These are phyloP conservation scores for Begonia fuchsioides DNA, from an alignment of 306 rosid genomes.

Conservation along the genomic window DNA sequence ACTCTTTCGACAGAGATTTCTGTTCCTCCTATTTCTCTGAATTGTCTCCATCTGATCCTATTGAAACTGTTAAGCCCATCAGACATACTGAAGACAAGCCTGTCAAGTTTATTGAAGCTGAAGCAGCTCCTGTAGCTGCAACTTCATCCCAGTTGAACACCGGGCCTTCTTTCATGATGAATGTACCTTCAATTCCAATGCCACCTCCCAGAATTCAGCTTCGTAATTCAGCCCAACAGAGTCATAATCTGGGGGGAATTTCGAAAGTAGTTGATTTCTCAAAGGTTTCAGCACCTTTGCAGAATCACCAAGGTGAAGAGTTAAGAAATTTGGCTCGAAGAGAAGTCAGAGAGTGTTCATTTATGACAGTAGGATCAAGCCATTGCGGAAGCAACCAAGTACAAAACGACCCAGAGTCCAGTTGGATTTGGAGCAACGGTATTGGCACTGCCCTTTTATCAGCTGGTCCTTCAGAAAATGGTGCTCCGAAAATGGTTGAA, in stretches of 20 bases:
- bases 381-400: conserved; percentile 64
- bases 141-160: too few species aligned
- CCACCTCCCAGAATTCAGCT: conserved; percentile 43
- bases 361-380: conserved; percentile 59
- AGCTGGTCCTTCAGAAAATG: conserved; percentile 21
- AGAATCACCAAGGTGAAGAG: conserved; percentile 21
- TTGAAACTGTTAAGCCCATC: conserved; percentile 27
- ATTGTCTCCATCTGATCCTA: conserved; percentile 31
- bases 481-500: conserved; percentile 20
- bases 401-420: conserved; percentile 27
- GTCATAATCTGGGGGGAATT: conserved; percentile 14
- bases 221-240: conserved; percentile 22
- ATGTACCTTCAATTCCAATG: conserved; percentile 30
- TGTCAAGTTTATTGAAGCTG: too few species aligned
- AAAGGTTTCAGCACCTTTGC: conserved; percentile 15
- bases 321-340: conserved; percentile 14
- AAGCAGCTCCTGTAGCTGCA: conserved; percentile 10
- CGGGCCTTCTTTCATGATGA: conserved; percentile 6
- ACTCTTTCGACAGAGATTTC: conserved; percentile 48
- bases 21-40: conserved; percentile 42
- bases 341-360: conserved; percentile 46
- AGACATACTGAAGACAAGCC: conserved; percentile 14
- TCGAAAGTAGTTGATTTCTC: conserved; percentile 28
- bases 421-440: conserved; percentile 33
- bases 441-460: conserved; percentile 30